Evolutionary conservation across 1,284 basidiomycete species (phyloP).

Genomic region (Trichosporon faecale): DNA sequence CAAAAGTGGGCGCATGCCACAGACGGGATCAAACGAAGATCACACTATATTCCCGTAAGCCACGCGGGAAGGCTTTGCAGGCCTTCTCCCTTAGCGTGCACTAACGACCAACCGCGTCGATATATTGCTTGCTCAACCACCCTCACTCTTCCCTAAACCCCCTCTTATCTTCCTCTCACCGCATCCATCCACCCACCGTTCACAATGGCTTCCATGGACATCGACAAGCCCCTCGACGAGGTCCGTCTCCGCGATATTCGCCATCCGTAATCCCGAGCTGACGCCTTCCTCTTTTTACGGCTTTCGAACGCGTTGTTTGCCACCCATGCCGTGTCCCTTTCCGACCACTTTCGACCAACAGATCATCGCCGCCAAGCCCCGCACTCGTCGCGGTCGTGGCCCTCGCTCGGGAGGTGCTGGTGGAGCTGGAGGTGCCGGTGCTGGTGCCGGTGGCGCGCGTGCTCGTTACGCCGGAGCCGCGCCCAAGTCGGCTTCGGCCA

Average conservation of each 20-base stretch:
- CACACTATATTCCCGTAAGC: not conserved
- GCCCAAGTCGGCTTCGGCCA: slow-evolving; percentile 24
- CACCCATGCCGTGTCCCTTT: slow-evolving; percentile 9
- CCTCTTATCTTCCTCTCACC: slow-evolving; percentile 6
- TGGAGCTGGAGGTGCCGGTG: slow-evolving; percentile 30
- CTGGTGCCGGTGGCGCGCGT: slow-evolving; percentile 53
- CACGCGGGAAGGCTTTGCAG: not conserved
- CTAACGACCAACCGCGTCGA: not conserved
- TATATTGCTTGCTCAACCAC: not conserved
- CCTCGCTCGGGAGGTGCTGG: slow-evolving; percentile 54
- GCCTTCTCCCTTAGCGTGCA: not conserved
- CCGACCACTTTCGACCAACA: slow-evolving; percentile 40
- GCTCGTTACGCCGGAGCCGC: slow-evolving; percentile 53
- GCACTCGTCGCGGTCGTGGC: slow-evolving; percentile 55
- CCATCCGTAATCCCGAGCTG: not conserved
- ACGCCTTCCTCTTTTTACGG: slow-evolving; percentile 1
- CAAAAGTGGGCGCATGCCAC: not conserved
- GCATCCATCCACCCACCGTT: slow-evolving; percentile 19
- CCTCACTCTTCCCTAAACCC: not conserved
- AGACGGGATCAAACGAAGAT: not conserved
- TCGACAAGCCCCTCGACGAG: slow-evolving; percentile 84
- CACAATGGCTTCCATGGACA: slow-evolving; percentile 52
- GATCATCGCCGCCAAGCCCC: slow-evolving; percentile 68
- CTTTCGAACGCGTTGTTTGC: not conserved
- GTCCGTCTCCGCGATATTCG: slow-evolving; percentile 55